Percentiles rank a stretch among this genome's conserved stretches.
Evolutionary conservation across 768 basidiomycete species (phyloP).

Genomic region (Lactarius tabidus): DNA sequence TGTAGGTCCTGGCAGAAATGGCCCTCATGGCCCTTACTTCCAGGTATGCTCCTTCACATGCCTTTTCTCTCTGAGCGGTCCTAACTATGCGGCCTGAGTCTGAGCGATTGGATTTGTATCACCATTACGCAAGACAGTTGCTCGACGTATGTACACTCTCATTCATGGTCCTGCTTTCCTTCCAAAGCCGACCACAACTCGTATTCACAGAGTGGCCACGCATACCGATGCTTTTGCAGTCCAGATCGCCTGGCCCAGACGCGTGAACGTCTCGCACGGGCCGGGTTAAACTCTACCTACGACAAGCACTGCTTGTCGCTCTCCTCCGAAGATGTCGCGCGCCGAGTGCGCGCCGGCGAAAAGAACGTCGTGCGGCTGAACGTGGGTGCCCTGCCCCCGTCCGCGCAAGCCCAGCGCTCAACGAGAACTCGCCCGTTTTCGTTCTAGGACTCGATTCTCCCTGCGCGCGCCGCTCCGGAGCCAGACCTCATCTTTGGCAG

Average conservation of each 20-base stretch:
- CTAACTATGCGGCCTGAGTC: constrained; percentile 50
- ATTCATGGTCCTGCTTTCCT: not conserved
- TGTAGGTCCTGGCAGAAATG: constrained; percentile 77
- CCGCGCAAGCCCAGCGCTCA: constrained; percentile 1
- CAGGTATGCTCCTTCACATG: constrained; percentile 49
- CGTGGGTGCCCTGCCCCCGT: constrained; percentile 41
- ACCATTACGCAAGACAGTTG: constrained; percentile 63
- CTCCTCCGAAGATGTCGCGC: constrained; percentile 77
- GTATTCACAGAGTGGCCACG: constrained; percentile 66
- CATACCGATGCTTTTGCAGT: constrained; percentile 94
- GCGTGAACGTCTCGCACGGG: constrained; percentile 62
- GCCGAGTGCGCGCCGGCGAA: constrained; percentile 71
- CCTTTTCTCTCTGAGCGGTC: not conserved
- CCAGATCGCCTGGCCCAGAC: constrained; percentile 63
- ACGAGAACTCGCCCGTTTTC: not conserved
- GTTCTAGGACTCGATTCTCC: constrained; percentile 55
- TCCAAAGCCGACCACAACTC: not conserved
- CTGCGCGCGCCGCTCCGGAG: constrained; percentile 43
- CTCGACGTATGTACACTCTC: constrained; percentile 56
- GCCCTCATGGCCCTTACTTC: constrained; percentile 79
- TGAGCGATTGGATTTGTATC: constrained; percentile 83
- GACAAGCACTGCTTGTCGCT: constrained; percentile 86
- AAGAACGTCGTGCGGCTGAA: constrained; percentile 84
- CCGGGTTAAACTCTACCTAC: constrained; percentile 77
- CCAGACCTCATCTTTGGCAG: constrained; percentile 73